Evolutionary conservation across 1,139 yeast genomes (phyloP), one percentile per base, ranked within the genome.

Genomic region (Yamadazyma diospyri): DNA sequence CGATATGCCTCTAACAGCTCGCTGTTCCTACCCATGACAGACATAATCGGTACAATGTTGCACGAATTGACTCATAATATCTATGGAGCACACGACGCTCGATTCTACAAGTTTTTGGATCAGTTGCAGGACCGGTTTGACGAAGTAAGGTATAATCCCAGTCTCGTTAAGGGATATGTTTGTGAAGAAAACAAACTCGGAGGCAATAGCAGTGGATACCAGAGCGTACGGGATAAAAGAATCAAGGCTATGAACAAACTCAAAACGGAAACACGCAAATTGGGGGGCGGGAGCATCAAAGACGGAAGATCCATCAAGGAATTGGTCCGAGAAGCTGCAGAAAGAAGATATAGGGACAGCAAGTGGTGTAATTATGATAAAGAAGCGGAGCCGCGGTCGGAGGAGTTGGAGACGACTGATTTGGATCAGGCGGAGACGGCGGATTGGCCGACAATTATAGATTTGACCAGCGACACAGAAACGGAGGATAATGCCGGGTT

Each of bases 21-120:
- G 19, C 61, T 59, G 57, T 88, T 89, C 51, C 57, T 78, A 16
- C 81, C 89, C 1, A 61, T 82, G 55, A 76, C 80, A 10, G 81
- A 78, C 34, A 59, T 88, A 2, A 52, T 89, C 11, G 95, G 89
- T 0, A 87, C 96, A 0, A 74, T 88, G 76, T 63, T 92, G 8
- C 98, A 92, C 55, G 98, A 92, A 53, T 63, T 92, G 28, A 76
- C 88, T 2, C 98, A 92, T 51, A 89, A 87, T 53, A 51, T 69
- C 18, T 64, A 64, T 48, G 96, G 96, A 0, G 82, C 94, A 0
- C 98, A 92, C 51, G 83, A 92, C 57, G 74, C 64, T 13, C 61
- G 59, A 40, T 92, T 92, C 52, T 86, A 86, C 51, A 63, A 62
- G 33, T 71, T 72, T 35, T 55, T 87, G 46, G 89, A 83, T 35